Base-by-base conservation (phyloP, 23 red algal species). In the Gracilaria caudata region DNA sequence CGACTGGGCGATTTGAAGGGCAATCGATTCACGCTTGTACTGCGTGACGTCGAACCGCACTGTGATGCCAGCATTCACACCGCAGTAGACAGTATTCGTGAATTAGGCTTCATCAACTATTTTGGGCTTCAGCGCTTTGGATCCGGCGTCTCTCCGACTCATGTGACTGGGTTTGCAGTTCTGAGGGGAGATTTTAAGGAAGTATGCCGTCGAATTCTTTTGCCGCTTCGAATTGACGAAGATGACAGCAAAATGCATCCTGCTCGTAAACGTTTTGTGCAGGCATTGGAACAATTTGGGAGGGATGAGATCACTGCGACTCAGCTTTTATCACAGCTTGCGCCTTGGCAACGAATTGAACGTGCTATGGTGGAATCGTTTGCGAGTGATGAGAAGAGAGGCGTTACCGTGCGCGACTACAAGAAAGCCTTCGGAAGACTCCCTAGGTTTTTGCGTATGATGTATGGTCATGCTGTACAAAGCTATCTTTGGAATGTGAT, bases 121-220 rank as follows among this genome's bases (percentile, higher is more conserved):
- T 99, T 93, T 82, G 97, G 97, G 16, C 61, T 99, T 39, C 97
- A 99, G 59, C 88, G 97, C 9, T 99, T 99, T 81, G 97, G 97
- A 9, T 88, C 91, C 29, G 93, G 97, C 23, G 90, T 79, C 5
- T 79, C 78, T 10, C 66, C 87, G 2, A 99, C 93, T 6, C 97
- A 99, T 77, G 76, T 59, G 8, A 92, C 94, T 20, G 97, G 97
- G 2, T 90, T 94, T 70, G 90, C 83, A 17, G 51, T 99, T 45
- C 76, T 99, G 7, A 86, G 90, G 21, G 83, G 80, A 4, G 85
- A 95, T 51, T 96, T 73, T 56, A 79, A 86, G 56, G 70, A 95
- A 23, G 97, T 87, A 13, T 88, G 85, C 49, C 86, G 85, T 17
- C 55, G 93, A 17, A 93, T 98, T 68, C 54, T 98, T n/a, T 17